Percentiles rank a stretch among this genome's conserved stretches.
phyloP scores from a whole-genome alignment of 805 yeast species.

The Ogataea chonburiensis region DNA sequence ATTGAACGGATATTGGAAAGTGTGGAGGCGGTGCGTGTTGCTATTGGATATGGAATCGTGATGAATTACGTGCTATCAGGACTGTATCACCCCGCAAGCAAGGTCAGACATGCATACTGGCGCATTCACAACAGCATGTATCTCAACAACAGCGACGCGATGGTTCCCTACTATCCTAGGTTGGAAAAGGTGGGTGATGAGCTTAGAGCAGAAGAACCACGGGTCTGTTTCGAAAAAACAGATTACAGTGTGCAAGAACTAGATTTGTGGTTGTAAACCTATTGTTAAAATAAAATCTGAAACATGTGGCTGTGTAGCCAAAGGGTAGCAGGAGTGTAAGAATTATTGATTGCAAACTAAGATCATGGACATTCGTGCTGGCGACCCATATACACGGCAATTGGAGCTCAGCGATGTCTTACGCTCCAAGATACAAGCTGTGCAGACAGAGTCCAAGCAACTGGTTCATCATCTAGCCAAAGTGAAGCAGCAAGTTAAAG shows the following conservation, averaged over 20 bases:
- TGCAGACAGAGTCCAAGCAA: constrained; percentile 29
- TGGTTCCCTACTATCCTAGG: constrained; percentile 81
- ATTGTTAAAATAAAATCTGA: constrained; percentile 15
- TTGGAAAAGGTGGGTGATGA: constrained; percentile 36
- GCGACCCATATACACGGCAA: constrained; percentile 24
- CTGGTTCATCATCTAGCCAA: constrained; percentile 28
- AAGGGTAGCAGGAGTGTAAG: constrained; percentile 9
- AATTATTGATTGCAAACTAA: constrained; percentile 3
- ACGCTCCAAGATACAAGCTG: constrained; percentile 22
- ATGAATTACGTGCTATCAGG: constrained; percentile 85
- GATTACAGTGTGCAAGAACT: constrained; percentile 33
- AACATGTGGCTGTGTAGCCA: constrained; percentile 23
- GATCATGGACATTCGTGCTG: constrained; percentile 12
- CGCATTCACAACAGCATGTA: constrained; percentile 73
- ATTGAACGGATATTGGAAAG: constrained; percentile 79
- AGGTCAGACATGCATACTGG: constrained; percentile 87
- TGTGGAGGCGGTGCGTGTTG: constrained; percentile 66
- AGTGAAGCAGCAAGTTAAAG: constrained; percentile 28
- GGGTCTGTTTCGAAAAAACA: constrained; percentile 10
- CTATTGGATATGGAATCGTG: constrained; percentile 73
- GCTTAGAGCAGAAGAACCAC: constrained; percentile 16
- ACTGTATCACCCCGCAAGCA: constrained; percentile 87
- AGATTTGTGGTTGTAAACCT: constrained; percentile 30
- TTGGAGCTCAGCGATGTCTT: constrained; percentile 24
- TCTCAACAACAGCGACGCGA: constrained; percentile 65